Evolutionary conservation across 805 yeast genomes (phyloP), one percentile per base, ranked within the genome.

Genomic region (Pichia insulana): DNA sequence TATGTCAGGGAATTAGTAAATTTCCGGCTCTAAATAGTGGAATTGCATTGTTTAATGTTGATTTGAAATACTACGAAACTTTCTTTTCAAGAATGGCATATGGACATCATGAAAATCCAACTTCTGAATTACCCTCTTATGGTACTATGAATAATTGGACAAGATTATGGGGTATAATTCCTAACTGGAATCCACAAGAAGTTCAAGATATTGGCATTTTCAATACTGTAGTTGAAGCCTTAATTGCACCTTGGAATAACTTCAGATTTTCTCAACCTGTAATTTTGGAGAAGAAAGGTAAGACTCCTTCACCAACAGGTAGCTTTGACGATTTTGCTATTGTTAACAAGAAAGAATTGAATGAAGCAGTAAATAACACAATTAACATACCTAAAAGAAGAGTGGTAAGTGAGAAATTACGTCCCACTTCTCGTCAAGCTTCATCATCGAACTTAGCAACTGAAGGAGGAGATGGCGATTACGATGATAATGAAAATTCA

Each of bases 271-370:
- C 18, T 8, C n/a, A 11, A 8, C 15, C 32, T 7, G 2, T 16
- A 20, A 36, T 25, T 3, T 17, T 22, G 15, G 15, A 28, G 5
- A 7, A 7, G 10, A 28, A 28, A 11, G 19, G 28, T 1, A 35
- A 20, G 12, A 39, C 35, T 3, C 36, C 38, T n/a, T 37, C 44
- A 9, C 44, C 47, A 12, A 19, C 42, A 11, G 36, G 44, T 2
- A 46, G 42, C 37, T 39, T 41, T 30, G 67, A 58, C 27, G 79
- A 69, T 30, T 73, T 65, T 56, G 78, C 72, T 43, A 56, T 74
- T 22, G 72, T 74, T 34, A 72, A 66, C 31, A 54, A 54, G 36
- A 60, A 55, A 17, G 65, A 57, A 36, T 36, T 55, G 25, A 43
- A 15, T 20, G 31, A 16, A 11, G 45, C 37, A 16, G 22, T 41